A percentile compares a stretch with the other conserved stretches of the same genome.
Evolutionary conservation across 768 basidiomycete species (phyloP).

Genomic region (Tremella yokohamensis): DNA sequence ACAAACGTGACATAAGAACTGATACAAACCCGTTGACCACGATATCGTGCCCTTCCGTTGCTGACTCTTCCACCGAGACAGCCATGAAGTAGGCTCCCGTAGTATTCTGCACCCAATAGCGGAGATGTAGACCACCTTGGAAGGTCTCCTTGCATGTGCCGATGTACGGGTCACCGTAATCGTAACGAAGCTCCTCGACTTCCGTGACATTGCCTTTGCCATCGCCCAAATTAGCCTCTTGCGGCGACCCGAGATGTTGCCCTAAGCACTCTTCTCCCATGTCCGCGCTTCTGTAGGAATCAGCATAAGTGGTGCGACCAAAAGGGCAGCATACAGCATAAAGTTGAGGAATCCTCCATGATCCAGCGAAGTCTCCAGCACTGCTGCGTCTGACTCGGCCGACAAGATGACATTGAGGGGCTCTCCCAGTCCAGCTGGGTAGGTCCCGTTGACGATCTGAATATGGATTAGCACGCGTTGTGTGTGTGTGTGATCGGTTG

Average conservation of each 20-base stretch:
- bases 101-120: slow-evolving; percentile 80
- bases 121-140: slow-evolving; percentile 78
- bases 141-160: slow-evolving; percentile 84
- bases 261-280: slow-evolving; percentile 72
- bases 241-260: slow-evolving; percentile 66
- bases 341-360: slow-evolving; percentile 79
- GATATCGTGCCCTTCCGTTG: slow-evolving; percentile 65
- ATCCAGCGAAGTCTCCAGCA: slow-evolving; percentile 58
- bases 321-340: slow-evolving; percentile 60
- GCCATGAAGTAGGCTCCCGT: slow-evolving; percentile 48
- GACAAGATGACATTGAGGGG: slow-evolving; percentile 80
- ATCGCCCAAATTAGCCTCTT: slow-evolving; percentile 73
- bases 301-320: background rate
- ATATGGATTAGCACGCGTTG: background rate
- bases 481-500: background rate
- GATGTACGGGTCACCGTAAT: slow-evolving; percentile 74
- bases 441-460: slow-evolving; percentile 54
- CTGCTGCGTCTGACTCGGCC: slow-evolving; percentile 66
- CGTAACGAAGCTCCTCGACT: slow-evolving; percentile 76
- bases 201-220: slow-evolving; percentile 71
- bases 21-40: slow-evolving; percentile 62
- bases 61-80: slow-evolving; percentile 36
- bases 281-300: slow-evolving; percentile 58
- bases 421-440: slow-evolving; percentile 72
- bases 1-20: slow-evolving; percentile 15